phyloP scores from a whole-genome alignment of 177 flowering plant genomes.

The Vitis hybrid region DNA sequence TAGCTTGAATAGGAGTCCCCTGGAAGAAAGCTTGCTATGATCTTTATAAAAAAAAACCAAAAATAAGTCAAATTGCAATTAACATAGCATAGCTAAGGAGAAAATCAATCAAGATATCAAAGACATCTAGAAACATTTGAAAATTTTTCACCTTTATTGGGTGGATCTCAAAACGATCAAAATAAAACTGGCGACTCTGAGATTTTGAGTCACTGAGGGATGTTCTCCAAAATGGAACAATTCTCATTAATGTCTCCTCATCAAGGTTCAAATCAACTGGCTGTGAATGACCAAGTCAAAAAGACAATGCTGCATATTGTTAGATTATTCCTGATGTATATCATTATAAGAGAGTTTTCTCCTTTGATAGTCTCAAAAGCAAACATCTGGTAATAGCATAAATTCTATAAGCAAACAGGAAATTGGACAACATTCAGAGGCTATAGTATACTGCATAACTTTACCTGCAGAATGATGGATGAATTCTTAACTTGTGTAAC shows the following conservation, averaged over 20 bases:
- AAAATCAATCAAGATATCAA: constrained; percentile 8
- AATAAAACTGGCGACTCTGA: constrained; percentile 68
- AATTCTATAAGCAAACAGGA: too few species aligned
- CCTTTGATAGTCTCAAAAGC: neutral
- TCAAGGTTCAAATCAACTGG: constrained; percentile 87
- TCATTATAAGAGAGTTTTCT: neutral
- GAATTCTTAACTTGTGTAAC: constrained; percentile 69
- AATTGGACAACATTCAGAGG: too few species aligned
- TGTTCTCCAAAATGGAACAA: constrained; percentile 89
- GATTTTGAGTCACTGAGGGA: constrained; percentile 66
- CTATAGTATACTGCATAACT: neutral
- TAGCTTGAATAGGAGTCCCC: constrained; percentile 74
- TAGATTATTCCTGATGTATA: neutral
- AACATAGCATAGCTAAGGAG: neutral
- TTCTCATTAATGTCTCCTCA: constrained; percentile 89
- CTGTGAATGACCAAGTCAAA: constrained; percentile 32
- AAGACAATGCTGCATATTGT: constrained; percentile 4
- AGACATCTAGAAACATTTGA: neutral
- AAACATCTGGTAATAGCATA: neutral
- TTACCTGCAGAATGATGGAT: constrained; percentile 84
- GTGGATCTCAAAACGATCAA: constrained; percentile 94
- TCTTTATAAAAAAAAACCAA: constrained; percentile 33
- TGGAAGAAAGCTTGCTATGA: constrained; percentile 84
- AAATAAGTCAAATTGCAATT: constrained; percentile 12
- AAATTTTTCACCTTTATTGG: constrained; percentile 72